Percentiles rank a stretch among this genome's conserved stretches.
These are phyloP conservation scores for Potentilla sterilis DNA, from an alignment of 306 rosid genomes.

Conservation along the genomic window DNA sequence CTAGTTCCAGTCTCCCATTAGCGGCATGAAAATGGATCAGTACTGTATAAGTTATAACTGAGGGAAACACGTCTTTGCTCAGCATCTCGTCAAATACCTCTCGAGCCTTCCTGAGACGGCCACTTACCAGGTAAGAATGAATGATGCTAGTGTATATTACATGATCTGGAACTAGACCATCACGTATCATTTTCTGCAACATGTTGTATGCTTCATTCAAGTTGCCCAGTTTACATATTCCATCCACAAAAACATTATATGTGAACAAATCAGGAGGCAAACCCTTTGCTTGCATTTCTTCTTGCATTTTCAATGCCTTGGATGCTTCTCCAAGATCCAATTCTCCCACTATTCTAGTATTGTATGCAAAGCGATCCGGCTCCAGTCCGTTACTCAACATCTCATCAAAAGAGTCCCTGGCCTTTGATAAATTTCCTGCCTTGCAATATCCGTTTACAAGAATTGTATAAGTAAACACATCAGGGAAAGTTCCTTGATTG, in stretches of 20 bases:
- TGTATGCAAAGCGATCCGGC: constrained; percentile 66
- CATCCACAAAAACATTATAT: constrained; percentile 62
- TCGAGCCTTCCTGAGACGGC: constrained; percentile 57
- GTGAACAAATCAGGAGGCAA: constrained; percentile 66
- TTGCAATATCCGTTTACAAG: constrained; percentile 60
- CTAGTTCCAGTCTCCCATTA: constrained; percentile 53
- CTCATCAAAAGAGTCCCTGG: constrained; percentile 62
- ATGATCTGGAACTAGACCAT: constrained; percentile 64
- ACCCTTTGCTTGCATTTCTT: constrained; percentile 68
- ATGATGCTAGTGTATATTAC: constrained; percentile 75
- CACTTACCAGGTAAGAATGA: constrained; percentile 55
- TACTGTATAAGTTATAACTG: constrained; percentile 77
- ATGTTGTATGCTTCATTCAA: constrained; percentile 50
- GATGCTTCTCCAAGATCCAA: constrained; percentile 59
- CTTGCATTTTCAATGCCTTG: constrained; percentile 59
- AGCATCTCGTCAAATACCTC: constrained; percentile 56
- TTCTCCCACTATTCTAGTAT: constrained; percentile 63
- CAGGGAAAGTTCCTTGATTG: constrained; percentile 49
- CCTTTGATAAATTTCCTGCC: constrained; percentile 58
- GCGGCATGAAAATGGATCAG: constrained; percentile 67
- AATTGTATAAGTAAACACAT: constrained; percentile 65
- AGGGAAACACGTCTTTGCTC: constrained; percentile 56
- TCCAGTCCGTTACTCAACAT: constrained; percentile 56
- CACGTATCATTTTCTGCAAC: constrained; percentile 45
- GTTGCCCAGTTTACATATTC: constrained; percentile 53